Base-by-base conservation (phyloP, 139 green algal species). In the Pseudopediastrum boryanum region DNA sequence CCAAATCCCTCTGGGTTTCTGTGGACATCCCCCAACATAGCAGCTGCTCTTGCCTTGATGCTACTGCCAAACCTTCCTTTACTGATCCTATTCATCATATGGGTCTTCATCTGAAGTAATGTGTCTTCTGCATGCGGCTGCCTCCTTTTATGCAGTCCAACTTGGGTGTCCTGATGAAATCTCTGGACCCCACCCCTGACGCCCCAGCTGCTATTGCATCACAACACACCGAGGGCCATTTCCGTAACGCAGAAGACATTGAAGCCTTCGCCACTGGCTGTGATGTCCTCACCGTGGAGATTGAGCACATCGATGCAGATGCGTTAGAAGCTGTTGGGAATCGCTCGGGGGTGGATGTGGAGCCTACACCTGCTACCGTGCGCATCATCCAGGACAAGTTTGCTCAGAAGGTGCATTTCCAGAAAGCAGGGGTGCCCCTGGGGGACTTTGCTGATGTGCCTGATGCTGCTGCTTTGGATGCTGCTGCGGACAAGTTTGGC, bases 271-370 rank as follows among this genome's bases (percentile, higher is more conserved):
- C 94, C 0, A 21, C 80, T 58, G 84, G 82, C 31, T 89, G 92
- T 42, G 92, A 97, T 79, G 88, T 99, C 25, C 75, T 99, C 75
- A 99, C 96, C 2, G 95, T 97, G 36, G 96, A 99, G 86, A 99
- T 99, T 64, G 96, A 99, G 86, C 96, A 99, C 86, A 89, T 99
- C 25, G 89, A 98, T 83, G 89, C 89, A 4, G 88, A 94, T 46
- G 93, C 94, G 13, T 78, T 99, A 61, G 83, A 96, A 77, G 85
- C 83, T 31, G 91, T 80, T 87, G 72, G 84, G 38, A 33, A 19
- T 35, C 25, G 35, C 6, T 69, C 39, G 51, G 76, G 78, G 23
- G 65, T 97, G 19, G 90, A 96, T 76, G 90, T 98, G 44, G 88
- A 98, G 85, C 94, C 93, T 19, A 91, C 86, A 2, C 85, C 90